Conservation (phyloP, 805 yeast species). For the Diddensiella santjacobensis region DNA sequence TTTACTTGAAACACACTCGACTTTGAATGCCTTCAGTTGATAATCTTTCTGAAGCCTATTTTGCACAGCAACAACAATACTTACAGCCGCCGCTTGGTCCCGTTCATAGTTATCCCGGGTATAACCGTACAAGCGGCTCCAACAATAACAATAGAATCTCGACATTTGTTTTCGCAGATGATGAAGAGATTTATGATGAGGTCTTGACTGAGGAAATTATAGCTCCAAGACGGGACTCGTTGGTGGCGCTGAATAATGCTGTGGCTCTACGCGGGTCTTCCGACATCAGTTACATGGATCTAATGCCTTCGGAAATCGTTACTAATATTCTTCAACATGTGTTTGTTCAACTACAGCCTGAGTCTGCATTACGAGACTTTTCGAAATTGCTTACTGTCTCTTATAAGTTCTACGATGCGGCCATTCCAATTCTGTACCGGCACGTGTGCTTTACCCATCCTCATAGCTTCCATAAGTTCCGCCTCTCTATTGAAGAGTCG, state of each 20-base stretch:
- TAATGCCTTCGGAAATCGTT: constrained; percentile 28
- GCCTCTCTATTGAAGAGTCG: constrained; percentile 53
- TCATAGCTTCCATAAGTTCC: constrained; percentile 68
- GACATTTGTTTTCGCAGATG: neutral
- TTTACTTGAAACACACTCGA: too few relatives aligned
- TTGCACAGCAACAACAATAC: neutral
- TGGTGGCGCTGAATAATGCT: neutral
- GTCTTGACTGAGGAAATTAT: neutral
- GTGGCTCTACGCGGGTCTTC: neutral
- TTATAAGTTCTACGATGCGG: constrained; percentile 33
- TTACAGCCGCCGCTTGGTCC: neutral
- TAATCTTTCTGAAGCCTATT: constrained; percentile 11
- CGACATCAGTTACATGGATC: neutral
- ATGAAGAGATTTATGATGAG: neutral
- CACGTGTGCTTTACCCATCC: constrained; percentile 65
- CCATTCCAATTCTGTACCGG: constrained; percentile 35
- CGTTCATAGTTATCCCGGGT: neutral
- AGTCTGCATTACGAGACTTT: constrained; percentile 19
- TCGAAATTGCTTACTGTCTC: constrained; percentile 26
- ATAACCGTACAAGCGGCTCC: too few relatives aligned
- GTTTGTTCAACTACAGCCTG: constrained; percentile 15
- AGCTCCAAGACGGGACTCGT: neutral
- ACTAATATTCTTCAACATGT: constrained; percentile 26
- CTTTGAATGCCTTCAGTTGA: constrained; percentile 13
- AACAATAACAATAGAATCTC: neutral